Evolutionary conservation across 2,329 filamentous ascomycete genomes (phyloP), one percentile per base, ranked within the genome.

Genomic region (Ploettnerulaceae sp.): DNA sequence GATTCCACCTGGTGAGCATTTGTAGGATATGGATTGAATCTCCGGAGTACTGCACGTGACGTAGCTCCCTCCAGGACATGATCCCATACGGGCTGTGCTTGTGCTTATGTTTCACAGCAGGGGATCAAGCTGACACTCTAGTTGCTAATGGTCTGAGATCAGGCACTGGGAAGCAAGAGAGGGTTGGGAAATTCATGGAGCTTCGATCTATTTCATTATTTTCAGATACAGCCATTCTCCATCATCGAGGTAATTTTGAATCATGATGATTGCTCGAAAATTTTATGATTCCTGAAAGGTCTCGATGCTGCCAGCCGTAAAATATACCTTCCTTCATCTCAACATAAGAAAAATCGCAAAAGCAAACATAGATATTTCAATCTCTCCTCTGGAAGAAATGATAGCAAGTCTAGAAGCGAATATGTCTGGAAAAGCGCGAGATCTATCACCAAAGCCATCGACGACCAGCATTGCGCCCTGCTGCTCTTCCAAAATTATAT

Each of bases 1-100:
- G 15, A 71, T 64, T 20, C 69, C 67, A 5, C 67, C 68, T 2
- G 47, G 40, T 12, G 57, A 51, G 37, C 59, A 60, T 9, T 58
- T 61, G 32, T 24, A n/a, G 8, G 35, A 7, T 9, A 25, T 15
- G 8, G n/a, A 21, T 29, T 15, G 33, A n/a, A 25, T 20, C 11
- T 39, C 11, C 7, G 24, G 17, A 11, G 12, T 26, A 6, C 9
- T 4, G 11, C 12, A 9, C 9, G 7, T 20, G 8, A 6, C 6
- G 8, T 20, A 25, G 14, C 14, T 25, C 7, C n/a, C n/a, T n/a
- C n/a, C n/a, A n/a, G n/a, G n/a, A n/a, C n/a, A n/a, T n/a, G n/a
- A n/a, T n/a, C n/a, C n/a, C n/a, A n/a, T n/a, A n/a, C n/a, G n/a
- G n/a, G n/a, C n/a, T n/a, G n/a, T n/a, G n/a, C n/a, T n/a, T n/a